Evolutionary conservation across 108 stramenopile species (phyloP).

Genomic region (Mediolabrus comicus): DNA sequence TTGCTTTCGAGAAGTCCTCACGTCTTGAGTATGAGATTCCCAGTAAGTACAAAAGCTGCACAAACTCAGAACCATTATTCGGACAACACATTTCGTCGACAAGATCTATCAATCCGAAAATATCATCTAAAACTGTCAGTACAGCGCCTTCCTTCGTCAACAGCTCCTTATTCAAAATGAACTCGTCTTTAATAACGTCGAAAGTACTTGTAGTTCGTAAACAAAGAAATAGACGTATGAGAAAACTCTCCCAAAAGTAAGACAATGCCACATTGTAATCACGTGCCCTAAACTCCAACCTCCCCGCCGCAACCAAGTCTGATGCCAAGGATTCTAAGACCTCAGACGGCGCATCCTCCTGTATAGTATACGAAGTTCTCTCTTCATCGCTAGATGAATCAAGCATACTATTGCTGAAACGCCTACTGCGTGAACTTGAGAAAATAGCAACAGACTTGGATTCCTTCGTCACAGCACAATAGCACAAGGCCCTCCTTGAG

Average conservation of each 20-base stretch:
- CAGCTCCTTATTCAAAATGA: slow-evolving; percentile 8
- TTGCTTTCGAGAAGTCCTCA: slow-evolving; percentile 14
- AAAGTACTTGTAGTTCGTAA: not conserved
- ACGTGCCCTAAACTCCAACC: slow-evolving; percentile 30
- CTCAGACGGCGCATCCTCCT: not conserved
- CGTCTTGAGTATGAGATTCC: slow-evolving; percentile 31
- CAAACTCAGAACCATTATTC: slow-evolving; percentile 5
- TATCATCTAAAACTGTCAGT: slow-evolving; percentile 20
- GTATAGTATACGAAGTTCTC: slow-evolving; percentile 1
- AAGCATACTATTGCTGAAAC: not conserved
- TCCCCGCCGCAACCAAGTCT: slow-evolving; percentile 29
- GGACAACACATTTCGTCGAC: not conserved
- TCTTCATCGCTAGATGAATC: not conserved
- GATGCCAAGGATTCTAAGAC: slow-evolving; percentile 19
- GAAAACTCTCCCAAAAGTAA: slow-evolving; percentile 37
- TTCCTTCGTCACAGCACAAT: not conserved
- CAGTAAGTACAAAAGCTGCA: slow-evolving; percentile 29
- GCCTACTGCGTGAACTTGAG: not conserved
- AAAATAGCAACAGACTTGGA: not conserved
- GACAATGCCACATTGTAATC: slow-evolving; percentile 32
- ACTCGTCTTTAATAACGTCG: not conserved
- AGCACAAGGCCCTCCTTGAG: slow-evolving; percentile 27
- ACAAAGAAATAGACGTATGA: slow-evolving; percentile 9
- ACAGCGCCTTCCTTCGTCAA: slow-evolving; percentile 12
- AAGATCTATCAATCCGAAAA: not conserved